A percentile compares a stretch with the other conserved stretches of the same genome.
phyloP scores from a whole-genome alignment of 768 basidiomycete species.

The Leccinum imitatum region DNA sequence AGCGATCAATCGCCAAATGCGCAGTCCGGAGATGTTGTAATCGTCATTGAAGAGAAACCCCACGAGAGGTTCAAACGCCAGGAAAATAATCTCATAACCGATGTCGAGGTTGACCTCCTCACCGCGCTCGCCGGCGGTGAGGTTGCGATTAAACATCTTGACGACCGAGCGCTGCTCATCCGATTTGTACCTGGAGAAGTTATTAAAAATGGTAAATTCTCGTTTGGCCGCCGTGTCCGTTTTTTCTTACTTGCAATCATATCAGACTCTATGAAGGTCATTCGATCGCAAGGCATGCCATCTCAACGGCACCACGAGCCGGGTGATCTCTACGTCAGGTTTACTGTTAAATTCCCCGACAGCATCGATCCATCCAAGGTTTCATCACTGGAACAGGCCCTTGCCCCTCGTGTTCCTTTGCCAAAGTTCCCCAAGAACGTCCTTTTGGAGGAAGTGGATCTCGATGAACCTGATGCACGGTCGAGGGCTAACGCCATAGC shows the following conservation, averaged over 20 bases:
- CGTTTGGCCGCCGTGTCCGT: not conserved
- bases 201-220: slow-evolving; percentile 81
- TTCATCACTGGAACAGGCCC: slow-evolving; percentile 75
- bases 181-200: slow-evolving; percentile 87
- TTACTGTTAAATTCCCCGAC: slow-evolving; percentile 90
- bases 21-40: slow-evolving; percentile 91
- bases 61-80: slow-evolving; percentile 87
- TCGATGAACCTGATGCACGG: slow-evolving; percentile 73
- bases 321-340: slow-evolving; percentile 87
- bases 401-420: slow-evolving; percentile 73
- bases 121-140: slow-evolving; percentile 92
- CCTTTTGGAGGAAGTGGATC: slow-evolving; percentile 78
- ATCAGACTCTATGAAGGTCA: slow-evolving; percentile 84
- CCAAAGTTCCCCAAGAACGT: slow-evolving; percentile 67
- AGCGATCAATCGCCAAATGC: slow-evolving; percentile 89
- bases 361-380: slow-evolving; percentile 65
- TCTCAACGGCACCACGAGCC: slow-evolving; percentile 96
- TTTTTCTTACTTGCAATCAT: slow-evolving; percentile 4
- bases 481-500: slow-evolving; percentile 47
- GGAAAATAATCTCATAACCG: slow-evolving; percentile 82
- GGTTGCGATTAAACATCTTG: slow-evolving; percentile 88
- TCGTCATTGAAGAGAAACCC: slow-evolving; percentile 90
- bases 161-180: slow-evolving; percentile 85
- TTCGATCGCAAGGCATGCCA: slow-evolving; percentile 97
- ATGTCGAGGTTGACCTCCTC: slow-evolving; percentile 90